Evolutionary conservation across 225 moss, liverwort and hornwort genomes (phyloP), one percentile per base, ranked within the genome.

Genomic region (Physcomitrellopsis africana): DNA sequence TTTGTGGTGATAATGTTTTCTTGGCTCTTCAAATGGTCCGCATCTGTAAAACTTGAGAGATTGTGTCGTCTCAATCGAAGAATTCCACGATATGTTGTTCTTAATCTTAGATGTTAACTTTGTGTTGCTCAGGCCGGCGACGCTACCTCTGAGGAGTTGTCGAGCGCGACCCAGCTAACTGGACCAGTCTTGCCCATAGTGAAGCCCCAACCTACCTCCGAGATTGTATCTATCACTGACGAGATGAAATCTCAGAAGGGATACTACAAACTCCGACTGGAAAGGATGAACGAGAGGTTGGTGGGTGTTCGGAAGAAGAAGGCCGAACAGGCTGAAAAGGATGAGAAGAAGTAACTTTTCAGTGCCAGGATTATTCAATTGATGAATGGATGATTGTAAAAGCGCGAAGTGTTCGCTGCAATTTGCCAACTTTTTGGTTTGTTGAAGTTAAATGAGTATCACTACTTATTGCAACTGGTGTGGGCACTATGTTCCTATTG

Each of bases 281-380:
- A 92, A 79, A 87, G 87, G 78, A 70, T 72, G 88, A 92, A 94
- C 64, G 86, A 66, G 42, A 85, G 77, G 80, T 76, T 94, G 84
- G 84, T 92, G 11, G 94, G 92, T 37, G 7, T 89, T 11, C 82
- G 85, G 49, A 92, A 92, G 82, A 90, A 89, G 65, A 92, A 81
- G 76, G 85, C 85, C 5, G 90, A 85, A 26, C 76, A 78, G 77
- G 87, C 85, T 6, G 89, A 89, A 61, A 89, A 94, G 76, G 90
- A 92, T 8, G 90, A 90, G 56, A 94, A 94, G 89, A 92, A 92
- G 87, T 92, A 83, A 79, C 73, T 42, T 51, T 14, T 20, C 51
- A 48, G 45, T 47, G 61, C 72, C 19, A 62, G 55, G 32, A 37
- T 37, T 7, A 4, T 37, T 7, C 32, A 37, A 7, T 37, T 37